Conservation (phyloP, 2,329 filamentous ascomycete genomes). For the Escovopsis sp. region DNA sequence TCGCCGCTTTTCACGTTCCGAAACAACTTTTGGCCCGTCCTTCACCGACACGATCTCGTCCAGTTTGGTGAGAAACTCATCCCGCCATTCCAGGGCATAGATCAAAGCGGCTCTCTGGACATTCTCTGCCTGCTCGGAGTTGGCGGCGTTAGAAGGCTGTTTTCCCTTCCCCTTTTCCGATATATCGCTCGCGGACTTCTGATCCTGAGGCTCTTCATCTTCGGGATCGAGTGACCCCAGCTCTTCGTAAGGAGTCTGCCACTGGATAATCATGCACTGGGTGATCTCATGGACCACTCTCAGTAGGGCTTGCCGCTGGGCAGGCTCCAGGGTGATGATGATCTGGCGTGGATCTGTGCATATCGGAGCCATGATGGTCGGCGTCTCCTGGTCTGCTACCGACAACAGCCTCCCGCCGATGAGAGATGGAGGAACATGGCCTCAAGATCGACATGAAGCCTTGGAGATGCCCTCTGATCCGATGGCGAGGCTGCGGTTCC, state of each 20-base stretch:
- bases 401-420: too few species aligned
- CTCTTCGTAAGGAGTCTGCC: conserved; percentile 24
- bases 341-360: conserved; percentile 39
- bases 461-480: too few species aligned
- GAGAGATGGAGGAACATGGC: too few species aligned
- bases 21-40: conserved; percentile 30
- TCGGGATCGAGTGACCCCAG: conserved; percentile 14
- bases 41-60: conserved; percentile 47
- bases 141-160: neutral
- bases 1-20: conserved; percentile 29
- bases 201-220: conserved; percentile 4
- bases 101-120: conserved; percentile 41
- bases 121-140: conserved; percentile 12
- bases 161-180: neutral
- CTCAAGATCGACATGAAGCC: too few species aligned
- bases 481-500: neutral
- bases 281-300: conserved; percentile 35
- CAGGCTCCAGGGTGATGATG: conserved; percentile 37
- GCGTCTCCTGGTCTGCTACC: too few species aligned
- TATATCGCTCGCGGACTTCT: neutral
- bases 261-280: conserved; percentile 36
- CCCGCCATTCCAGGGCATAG: conserved; percentile 66
- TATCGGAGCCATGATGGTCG: conserved; percentile 38
- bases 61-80: conserved; percentile 52
- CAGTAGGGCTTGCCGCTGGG: conserved; percentile 35